These are phyloP conservation scores for Aspergillus neoniger DNA, from an alignment of 2,329 filamentous ascomycete genomes.

Conservation along the genomic window DNA sequence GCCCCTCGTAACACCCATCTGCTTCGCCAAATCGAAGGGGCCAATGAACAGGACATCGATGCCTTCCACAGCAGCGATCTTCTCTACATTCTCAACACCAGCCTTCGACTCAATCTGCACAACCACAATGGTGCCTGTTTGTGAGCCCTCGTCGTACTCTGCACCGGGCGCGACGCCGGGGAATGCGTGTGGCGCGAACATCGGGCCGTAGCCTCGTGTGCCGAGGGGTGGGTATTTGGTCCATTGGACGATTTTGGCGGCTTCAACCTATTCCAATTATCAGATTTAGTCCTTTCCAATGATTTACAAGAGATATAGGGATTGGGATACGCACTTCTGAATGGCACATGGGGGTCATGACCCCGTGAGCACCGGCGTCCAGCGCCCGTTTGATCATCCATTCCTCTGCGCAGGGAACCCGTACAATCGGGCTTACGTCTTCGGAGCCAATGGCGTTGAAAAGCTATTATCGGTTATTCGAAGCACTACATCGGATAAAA, in stretches of 20 bases:
- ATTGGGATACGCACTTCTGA: constrained; percentile 23
- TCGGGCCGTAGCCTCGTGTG: constrained; percentile 38
- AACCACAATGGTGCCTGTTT: constrained; percentile 34
- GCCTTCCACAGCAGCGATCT: constrained; percentile 45
- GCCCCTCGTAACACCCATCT: constrained; percentile 38
- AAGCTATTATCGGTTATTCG: constrained; percentile 17
- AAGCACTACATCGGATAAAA: no score
- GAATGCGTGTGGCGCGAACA: constrained; percentile 37
- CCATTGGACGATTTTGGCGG: constrained; percentile 32
- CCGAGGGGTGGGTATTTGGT: constrained; percentile 36
- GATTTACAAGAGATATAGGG: no score
- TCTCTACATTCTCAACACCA: constrained; percentile 47
- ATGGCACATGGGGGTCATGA: constrained; percentile 41
- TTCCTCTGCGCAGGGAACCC: constrained; percentile 38
- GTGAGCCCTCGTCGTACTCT: constrained; percentile 39
- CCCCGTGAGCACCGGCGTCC: constrained; percentile 40
- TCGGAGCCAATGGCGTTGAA: constrained; percentile 40
- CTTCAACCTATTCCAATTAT: constrained; percentile 25
- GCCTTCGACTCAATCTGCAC: constrained; percentile 47
- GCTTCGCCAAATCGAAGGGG: constrained; percentile 42
- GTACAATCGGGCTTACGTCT: constrained; percentile 38
- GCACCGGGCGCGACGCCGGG: constrained; percentile 26
- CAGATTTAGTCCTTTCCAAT: no score
- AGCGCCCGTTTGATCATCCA: constrained; percentile 46
- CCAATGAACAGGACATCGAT: constrained; percentile 35